Base-by-base conservation (phyloP, 139 green algal genomes). In the Closterium sp. region DNA sequence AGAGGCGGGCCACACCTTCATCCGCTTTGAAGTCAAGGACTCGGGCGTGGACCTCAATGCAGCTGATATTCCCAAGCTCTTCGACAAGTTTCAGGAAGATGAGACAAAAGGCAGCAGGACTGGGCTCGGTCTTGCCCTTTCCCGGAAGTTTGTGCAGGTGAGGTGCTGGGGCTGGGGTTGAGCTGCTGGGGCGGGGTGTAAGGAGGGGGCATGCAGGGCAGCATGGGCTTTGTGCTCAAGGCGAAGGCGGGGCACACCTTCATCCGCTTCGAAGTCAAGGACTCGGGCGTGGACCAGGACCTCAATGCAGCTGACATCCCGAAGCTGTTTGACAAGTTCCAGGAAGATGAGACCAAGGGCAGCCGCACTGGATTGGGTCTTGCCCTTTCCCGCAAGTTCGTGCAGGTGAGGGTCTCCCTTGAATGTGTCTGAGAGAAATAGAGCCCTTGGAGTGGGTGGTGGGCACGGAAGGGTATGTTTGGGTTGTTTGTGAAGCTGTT, bases 81-180 rank as follows among this genome's bases (percentile, higher is more conserved):
- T 95, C 30, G 86, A 93, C 27, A 93, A 93, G 30, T 95, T 95
- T 38, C 79, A 91, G 70, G 87, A 95, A 2, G 91, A 94, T 6
- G 91, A 94, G 29, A 38, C 34, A 0, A 84, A 50, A 7, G 84
- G 31, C 32, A 96, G 86, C 50, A 93, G 96, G 90, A 97, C 95
- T n/a, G 96, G 96, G 19, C 93, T 97, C 45, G 96, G 96, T 22
- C 95, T 97, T 50, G 96, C 95, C 4, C 98, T 99, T 89, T 96
- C 93, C 86, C 95, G 97, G 92, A 96, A 97, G 45, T 96, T 98
- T 91, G 91, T 93, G 31, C 94, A 92, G 31, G 96, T 93, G 29
- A 27, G 86, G 11, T 4, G 3, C 1, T 13, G 45, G 45, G 45
- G 45, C 1, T 9, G 4, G 32, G 4, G 32, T 4, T 38, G 32